Evolutionary conservation across 2,329 filamentous ascomycete genomes (phyloP).

Genomic region (Botrytis pseudocinerea): DNA sequence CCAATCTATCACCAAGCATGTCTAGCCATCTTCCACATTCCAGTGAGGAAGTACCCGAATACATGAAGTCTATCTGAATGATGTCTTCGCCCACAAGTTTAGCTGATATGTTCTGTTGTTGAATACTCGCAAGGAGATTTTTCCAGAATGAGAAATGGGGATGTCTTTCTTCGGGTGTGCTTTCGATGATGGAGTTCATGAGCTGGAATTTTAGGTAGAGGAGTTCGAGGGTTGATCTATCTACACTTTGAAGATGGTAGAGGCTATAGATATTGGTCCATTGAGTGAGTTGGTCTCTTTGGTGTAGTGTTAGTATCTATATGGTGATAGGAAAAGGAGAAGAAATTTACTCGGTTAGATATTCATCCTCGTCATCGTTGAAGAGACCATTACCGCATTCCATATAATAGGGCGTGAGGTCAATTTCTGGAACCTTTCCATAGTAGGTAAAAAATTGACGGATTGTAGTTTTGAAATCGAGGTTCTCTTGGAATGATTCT

Average conservation of each 20-base stretch:
- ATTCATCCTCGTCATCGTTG: not conserved
- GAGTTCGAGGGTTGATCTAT: not conserved
- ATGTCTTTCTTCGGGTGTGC: not conserved
- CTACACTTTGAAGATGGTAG: not conserved
- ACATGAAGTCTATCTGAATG: slow-evolving; percentile 24
- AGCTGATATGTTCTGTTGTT: not conserved
- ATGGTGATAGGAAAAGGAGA: not conserved
- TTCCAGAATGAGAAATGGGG: not conserved
- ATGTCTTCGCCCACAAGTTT: slow-evolving; percentile 8
- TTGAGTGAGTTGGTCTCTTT: not conserved
- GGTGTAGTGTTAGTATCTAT: not conserved
- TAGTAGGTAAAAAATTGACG: too few relatives aligned
- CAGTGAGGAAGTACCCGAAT: slow-evolving; percentile 27
- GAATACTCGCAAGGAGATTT: not conserved
- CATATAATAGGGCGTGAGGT: not conserved
- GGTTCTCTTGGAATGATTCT: not conserved
- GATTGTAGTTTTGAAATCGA: not conserved
- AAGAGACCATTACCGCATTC: not conserved
- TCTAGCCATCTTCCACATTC: slow-evolving; percentile 17
- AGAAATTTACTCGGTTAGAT: not conserved
- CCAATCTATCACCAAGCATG: not conserved
- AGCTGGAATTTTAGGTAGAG: not conserved
- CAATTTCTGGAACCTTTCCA: not conserved
- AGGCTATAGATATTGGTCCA: not conserved
- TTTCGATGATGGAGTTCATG: not conserved